A percentile compares a stretch with the other conserved stretches of the same genome.
Evolutionary conservation across 2,329 filamentous ascomycete species (phyloP).

Genomic region (Nectriaceae sp.): DNA sequence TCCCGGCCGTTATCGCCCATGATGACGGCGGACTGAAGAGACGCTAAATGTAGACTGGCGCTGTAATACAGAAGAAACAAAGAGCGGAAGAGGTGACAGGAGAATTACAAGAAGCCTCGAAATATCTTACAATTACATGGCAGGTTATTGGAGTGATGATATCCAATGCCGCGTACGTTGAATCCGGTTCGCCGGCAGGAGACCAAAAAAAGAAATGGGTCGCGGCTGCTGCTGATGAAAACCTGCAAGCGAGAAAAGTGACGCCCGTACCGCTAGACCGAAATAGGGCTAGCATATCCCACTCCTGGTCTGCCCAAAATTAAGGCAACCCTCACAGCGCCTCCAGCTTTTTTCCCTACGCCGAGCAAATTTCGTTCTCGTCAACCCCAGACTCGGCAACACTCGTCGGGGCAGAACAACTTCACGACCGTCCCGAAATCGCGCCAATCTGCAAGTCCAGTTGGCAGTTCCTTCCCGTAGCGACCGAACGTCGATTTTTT

Average conservation of each 20-base stretch:
- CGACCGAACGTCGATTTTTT: not conserved
- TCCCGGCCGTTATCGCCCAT: conserved; percentile 21
- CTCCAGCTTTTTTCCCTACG: conserved; percentile 41
- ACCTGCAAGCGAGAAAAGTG: conserved; percentile 25
- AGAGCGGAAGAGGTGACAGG: not conserved
- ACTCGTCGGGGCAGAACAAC: conserved; percentile 38
- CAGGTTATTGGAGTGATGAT: not conserved
- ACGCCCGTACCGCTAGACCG: conserved; percentile 18
- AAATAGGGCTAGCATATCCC: conserved; percentile 40
- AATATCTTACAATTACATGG: conserved; percentile 22
- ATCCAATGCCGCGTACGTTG: too few species aligned
- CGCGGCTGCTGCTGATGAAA: conserved; percentile 13
- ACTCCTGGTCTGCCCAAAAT: conserved; percentile 46
- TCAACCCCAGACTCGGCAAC: conserved; percentile 45
- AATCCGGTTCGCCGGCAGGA: not conserved
- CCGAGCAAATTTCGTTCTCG: conserved; percentile 46
- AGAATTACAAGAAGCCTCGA: conserved; percentile 4
- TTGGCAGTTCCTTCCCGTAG: conserved; percentile 12
- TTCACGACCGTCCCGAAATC: conserved; percentile 23
- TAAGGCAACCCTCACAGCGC: conserved; percentile 44
- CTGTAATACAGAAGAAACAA: not conserved
- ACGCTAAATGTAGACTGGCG: too few species aligned
- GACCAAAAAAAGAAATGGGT: not conserved
- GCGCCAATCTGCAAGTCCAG: conserved; percentile 4
- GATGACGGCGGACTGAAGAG: not conserved